A percentile compares a stretch with the other conserved stretches of the same genome.
Conservation (phyloP, 345 rosid species). For the Populus simonii region DNA sequence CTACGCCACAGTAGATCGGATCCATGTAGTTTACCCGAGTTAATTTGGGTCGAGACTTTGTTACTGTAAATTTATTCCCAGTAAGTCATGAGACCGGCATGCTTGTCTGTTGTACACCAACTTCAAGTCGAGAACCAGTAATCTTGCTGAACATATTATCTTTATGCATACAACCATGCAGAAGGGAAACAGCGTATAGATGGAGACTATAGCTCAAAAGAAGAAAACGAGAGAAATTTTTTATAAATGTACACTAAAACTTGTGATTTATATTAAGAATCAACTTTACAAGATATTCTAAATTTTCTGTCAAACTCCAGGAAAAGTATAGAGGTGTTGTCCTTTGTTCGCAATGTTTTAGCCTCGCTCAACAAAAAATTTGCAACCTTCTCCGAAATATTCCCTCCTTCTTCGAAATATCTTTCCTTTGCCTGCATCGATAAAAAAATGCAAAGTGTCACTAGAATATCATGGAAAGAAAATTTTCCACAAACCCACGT, state of each 20-base stretch:
- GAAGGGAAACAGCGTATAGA: background rate
- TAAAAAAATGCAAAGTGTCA: no score
- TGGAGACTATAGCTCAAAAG: background rate
- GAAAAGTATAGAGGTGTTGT: constrained; percentile 84
- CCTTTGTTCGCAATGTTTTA: constrained; percentile 80
- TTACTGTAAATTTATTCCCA: background rate
- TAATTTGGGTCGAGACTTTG: background rate
- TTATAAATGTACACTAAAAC: background rate
- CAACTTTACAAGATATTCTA: constrained; percentile 44
- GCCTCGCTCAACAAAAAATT: constrained; percentile 73
- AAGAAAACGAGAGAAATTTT: no score
- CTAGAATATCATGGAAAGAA: background rate
- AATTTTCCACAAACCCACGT: no score
- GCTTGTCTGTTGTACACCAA: background rate
- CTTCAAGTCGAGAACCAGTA: background rate
- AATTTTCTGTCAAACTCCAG: constrained; percentile 58
- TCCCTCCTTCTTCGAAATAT: constrained; percentile 37
- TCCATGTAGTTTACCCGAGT: background rate
- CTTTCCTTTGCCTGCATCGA: constrained; percentile 55
- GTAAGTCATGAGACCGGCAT: background rate
- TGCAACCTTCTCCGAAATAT: constrained; percentile 71
- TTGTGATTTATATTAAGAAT: constrained; percentile 25
- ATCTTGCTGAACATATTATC: background rate
- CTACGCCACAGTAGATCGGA: background rate
- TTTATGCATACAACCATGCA: background rate